A percentile compares a stretch with the other conserved stretches of the same genome.
phyloP scores from a whole-genome alignment of 2,329 filamentous ascomycete genomes.

The Geoglossum cookeanum region DNA sequence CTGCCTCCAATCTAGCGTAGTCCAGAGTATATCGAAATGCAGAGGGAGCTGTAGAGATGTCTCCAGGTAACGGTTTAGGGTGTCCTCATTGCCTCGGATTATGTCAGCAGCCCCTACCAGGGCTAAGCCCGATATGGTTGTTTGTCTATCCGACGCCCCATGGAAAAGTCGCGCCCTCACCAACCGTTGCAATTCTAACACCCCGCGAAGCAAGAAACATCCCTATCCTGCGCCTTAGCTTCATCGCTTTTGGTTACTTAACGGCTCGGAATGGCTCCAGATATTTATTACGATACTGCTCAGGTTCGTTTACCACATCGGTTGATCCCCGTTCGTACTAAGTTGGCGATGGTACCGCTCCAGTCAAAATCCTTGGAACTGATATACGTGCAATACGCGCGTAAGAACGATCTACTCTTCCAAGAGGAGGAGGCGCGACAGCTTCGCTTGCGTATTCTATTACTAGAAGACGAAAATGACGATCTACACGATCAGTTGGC shows the following conservation, averaged over 20 bases:
- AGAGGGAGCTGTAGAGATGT: slow-evolving; percentile 4
- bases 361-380: slow-evolving; percentile 35
- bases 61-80: neutral
- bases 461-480: slow-evolving; percentile 59
- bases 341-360: neutral
- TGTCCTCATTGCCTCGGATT: neutral
- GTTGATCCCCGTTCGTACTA: neutral
- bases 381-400: slow-evolving; percentile 45
- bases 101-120: neutral
- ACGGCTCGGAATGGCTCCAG: neutral
- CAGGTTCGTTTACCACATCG: neutral
- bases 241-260: neutral
- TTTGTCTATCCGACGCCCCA: slow-evolving; percentile 1
- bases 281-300: neutral
- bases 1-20: slow-evolving; percentile 17
- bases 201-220: neutral
- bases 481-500: slow-evolving; percentile 44
- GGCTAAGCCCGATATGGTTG: neutral
- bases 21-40: too few species aligned
- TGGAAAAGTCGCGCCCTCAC: neutral
- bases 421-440: slow-evolving; percentile 59
- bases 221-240: neutral
- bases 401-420: slow-evolving; percentile 45
- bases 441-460: slow-evolving; percentile 45
- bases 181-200: neutral